These are phyloP conservation scores for Hypoxylon sp. DNA, from an alignment of 2,329 filamentous ascomycete genomes.

Conservation along the genomic window DNA sequence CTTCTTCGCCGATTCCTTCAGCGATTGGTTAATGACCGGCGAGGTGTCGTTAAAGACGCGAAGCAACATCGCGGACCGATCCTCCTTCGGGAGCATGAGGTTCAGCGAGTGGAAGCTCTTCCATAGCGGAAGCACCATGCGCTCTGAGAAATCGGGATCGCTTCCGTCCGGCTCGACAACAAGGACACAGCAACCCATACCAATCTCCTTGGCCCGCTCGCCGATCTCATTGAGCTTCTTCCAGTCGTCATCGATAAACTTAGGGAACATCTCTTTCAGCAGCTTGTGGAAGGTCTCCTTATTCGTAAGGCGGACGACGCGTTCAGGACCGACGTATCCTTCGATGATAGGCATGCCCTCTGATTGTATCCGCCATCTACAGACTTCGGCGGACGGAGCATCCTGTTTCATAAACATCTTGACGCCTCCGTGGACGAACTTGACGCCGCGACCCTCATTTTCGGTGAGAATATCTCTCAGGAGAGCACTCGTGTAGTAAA, in stretches of 20 bases:
- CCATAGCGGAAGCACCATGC: slow-evolving; percentile 93
- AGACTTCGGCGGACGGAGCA: slow-evolving; percentile 86
- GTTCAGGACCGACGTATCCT: slow-evolving; percentile 85
- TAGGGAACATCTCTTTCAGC: slow-evolving; percentile 97
- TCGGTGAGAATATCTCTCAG: slow-evolving; percentile 86
- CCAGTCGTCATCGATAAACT: slow-evolving; percentile 82
- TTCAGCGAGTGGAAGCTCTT: slow-evolving; percentile 93
- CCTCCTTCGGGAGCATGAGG: slow-evolving; percentile 98
- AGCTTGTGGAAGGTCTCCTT: slow-evolving; percentile 86
- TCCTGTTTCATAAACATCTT: slow-evolving; percentile 99
- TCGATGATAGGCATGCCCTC: slow-evolving; percentile 94
- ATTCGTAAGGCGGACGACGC: slow-evolving; percentile 81
- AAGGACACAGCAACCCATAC: slow-evolving; percentile 93
- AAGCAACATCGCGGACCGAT: slow-evolving; percentile 91
- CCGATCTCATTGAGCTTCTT: slow-evolving; percentile 88
- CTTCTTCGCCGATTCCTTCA: slow-evolving; percentile 65
- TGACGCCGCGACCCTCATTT: slow-evolving; percentile 92
- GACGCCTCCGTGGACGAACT: slow-evolving; percentile 96
- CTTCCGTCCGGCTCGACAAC: slow-evolving; percentile 81
- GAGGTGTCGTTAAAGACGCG: slow-evolving; percentile 91
- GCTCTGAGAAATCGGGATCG: slow-evolving; percentile 75
- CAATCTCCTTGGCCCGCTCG: slow-evolving; percentile 74
- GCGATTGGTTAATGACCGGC: slow-evolving; percentile 80
- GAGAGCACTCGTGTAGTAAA: slow-evolving; percentile 93
- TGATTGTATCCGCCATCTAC: slow-evolving; percentile 94